Conservation (phyloP, 2,329 filamentous ascomycete genomes). For the Alternaria incomplexa region DNA sequence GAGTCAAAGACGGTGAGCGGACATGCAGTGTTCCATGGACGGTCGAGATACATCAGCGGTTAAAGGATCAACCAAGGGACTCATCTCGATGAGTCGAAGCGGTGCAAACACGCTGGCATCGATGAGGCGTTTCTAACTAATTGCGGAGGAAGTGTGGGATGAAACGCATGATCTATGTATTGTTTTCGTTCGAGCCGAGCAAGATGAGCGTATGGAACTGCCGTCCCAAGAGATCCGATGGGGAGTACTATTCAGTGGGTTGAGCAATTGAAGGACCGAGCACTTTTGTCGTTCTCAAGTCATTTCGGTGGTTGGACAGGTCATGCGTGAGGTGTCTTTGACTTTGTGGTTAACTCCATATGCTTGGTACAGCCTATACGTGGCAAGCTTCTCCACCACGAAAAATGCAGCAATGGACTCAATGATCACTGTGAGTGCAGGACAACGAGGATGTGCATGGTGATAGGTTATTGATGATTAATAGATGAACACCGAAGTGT, state of each 20-base stretch:
- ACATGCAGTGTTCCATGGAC: not conserved
- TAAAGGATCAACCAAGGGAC: accelerated
- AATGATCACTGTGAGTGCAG: not conserved
- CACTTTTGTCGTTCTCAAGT: not conserved
- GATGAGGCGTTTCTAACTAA: not conserved
- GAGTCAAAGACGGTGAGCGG: not conserved
- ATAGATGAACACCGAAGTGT: not conserved
- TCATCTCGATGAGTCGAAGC: not conserved
- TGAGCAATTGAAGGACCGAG: not conserved
- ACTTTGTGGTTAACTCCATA: not conserved
- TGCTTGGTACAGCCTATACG: not conserved
- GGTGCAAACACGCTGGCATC: not conserved
- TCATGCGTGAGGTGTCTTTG: not conserved
- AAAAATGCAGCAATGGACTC: not conserved
- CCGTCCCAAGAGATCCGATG: not conserved
- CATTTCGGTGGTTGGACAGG: not conserved
- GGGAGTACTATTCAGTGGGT: not conserved
- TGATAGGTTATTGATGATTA: not conserved
- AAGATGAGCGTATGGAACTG: not conserved
- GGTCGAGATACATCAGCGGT: not conserved
- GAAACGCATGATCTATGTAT: not conserved
- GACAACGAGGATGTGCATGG: not conserved
- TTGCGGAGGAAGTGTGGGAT: not conserved
- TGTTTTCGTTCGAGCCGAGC: not conserved
- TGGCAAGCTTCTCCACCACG: not conserved